phyloP scores from a whole-genome alignment of 768 basidiomycete species.

The Hypholoma fasciculare region DNA sequence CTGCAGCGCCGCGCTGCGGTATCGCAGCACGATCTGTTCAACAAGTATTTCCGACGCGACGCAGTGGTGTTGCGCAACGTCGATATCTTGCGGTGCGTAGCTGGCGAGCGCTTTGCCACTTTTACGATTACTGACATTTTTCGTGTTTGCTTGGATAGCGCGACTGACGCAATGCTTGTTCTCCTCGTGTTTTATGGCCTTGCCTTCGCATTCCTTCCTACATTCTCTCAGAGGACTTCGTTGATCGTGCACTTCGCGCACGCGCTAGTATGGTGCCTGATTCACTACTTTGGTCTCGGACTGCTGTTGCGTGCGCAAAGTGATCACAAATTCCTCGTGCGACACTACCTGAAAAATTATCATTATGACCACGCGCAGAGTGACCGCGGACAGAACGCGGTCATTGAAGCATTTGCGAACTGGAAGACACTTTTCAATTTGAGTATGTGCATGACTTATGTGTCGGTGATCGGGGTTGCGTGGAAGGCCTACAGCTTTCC shows the following conservation, averaged over 20 bases:
- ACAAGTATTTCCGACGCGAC: slow-evolving; percentile 90
- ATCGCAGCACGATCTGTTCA: slow-evolving; percentile 87
- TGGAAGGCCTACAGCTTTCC: slow-evolving; percentile 91
- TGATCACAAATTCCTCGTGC: slow-evolving; percentile 82
- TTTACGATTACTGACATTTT: background rate
- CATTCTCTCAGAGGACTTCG: slow-evolving; percentile 43
- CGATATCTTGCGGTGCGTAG: slow-evolving; percentile 78
- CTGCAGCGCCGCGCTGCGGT: slow-evolving; percentile 31
- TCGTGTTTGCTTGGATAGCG: slow-evolving; percentile 42
- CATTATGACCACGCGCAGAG: slow-evolving; percentile 65
- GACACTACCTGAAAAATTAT: slow-evolving; percentile 95
- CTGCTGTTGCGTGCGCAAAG: slow-evolving; percentile 83
- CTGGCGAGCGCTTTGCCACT: background rate
- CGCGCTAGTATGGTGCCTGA: slow-evolving; percentile 80
- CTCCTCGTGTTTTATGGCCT: slow-evolving; percentile 72
- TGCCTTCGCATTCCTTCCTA: slow-evolving; percentile 58
- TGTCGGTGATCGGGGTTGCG: slow-evolving; percentile 81
- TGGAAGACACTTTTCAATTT: slow-evolving; percentile 95
- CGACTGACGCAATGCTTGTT: slow-evolving; percentile 81
- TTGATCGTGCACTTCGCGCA: slow-evolving; percentile 79
- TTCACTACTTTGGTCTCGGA: slow-evolving; percentile 90
- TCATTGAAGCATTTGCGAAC: slow-evolving; percentile 92
- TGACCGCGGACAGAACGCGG: slow-evolving; percentile 71
- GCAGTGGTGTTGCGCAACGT: slow-evolving; percentile 77
- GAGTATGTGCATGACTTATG: slow-evolving; percentile 93